Evolutionary conservation across 352 stramenopile genomes (phyloP).

Genomic region (Pythium brassicae): DNA sequence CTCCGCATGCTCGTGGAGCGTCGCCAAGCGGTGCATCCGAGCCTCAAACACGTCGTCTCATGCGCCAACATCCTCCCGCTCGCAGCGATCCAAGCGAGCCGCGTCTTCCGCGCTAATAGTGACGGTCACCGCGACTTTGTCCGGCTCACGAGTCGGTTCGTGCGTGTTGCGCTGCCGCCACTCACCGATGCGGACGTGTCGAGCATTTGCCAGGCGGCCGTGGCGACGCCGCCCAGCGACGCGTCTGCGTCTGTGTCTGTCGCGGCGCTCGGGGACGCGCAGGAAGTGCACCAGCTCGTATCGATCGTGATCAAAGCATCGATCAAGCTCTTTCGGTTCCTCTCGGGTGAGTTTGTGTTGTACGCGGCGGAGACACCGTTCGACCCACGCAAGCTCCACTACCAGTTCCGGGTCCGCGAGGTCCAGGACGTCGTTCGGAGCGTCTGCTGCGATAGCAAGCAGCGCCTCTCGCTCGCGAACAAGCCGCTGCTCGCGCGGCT

Average conservation of each 20-base stretch:
- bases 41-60: conserved; percentile 21
- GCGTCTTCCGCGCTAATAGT: background rate
- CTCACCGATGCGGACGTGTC: conserved; percentile 39
- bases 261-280: conserved; percentile 3
- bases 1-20: conserved; percentile 44
- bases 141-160: conserved; percentile 27
- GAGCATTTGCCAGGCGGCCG: conserved; percentile 43
- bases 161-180: conserved; percentile 26
- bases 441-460: conserved; percentile 34
- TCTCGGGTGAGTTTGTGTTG: conserved; percentile 17
- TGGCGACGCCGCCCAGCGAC: background rate
- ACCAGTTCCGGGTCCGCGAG: conserved; percentile 34
- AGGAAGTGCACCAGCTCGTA: conserved; percentile 33
- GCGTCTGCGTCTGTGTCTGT: too few species aligned
- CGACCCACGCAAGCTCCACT: conserved; percentile 44
- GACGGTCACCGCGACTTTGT: conserved; percentile 9
- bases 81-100: conserved; percentile 20
- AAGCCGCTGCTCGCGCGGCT: conserved; percentile 50
- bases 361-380: conserved; percentile 16
- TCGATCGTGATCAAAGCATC: conserved; percentile 49
- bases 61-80: conserved; percentile 26
- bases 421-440: conserved; percentile 40
- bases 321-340: conserved; percentile 41
- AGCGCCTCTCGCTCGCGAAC: conserved; percentile 29
- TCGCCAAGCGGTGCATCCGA: conserved; percentile 32